These are phyloP conservation scores for Candida berthetii DNA, from an alignment of 805 yeast species.

Conservation along the genomic window DNA sequence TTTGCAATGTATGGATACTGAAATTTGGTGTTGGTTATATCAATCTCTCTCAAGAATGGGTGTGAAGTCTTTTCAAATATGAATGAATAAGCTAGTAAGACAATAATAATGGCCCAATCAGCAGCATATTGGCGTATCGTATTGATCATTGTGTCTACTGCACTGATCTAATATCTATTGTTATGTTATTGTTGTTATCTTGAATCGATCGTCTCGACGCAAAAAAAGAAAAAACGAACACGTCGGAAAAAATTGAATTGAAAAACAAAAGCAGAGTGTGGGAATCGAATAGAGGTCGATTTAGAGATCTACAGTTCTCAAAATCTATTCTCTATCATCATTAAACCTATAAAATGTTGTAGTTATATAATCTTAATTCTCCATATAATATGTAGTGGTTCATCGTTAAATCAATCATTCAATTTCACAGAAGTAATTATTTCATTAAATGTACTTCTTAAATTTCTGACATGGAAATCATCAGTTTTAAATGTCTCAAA, in stretches of 20 bases:
- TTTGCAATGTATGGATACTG: slow-evolving; percentile 21
- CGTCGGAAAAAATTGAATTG: no score
- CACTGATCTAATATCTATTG: no score
- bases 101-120: not conserved
- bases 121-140: not conserved
- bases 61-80: not conserved
- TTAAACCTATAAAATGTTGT: not conserved
- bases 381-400: not conserved
- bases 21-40: slow-evolving; percentile 21
- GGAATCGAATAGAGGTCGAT: no score
- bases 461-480: slow-evolving; percentile 21
- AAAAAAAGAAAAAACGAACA: no score
- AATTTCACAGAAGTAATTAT: no score
- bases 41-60: slow-evolving; percentile 26
- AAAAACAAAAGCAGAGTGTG: no score
- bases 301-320: no score
- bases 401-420: no score
- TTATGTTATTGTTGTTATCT: no score
- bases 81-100: not conserved
- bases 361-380: not conserved
- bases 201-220: no score
- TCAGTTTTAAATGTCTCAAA: slow-evolving; percentile 8
- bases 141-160: not conserved
- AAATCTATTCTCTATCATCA: not conserved
- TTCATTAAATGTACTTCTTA: slow-evolving; percentile 6